Percentiles rank a stretch among this genome's conserved stretches.
Conservation (phyloP, 1,139 yeast species). For the Pneumocystis sp. region DNA sequence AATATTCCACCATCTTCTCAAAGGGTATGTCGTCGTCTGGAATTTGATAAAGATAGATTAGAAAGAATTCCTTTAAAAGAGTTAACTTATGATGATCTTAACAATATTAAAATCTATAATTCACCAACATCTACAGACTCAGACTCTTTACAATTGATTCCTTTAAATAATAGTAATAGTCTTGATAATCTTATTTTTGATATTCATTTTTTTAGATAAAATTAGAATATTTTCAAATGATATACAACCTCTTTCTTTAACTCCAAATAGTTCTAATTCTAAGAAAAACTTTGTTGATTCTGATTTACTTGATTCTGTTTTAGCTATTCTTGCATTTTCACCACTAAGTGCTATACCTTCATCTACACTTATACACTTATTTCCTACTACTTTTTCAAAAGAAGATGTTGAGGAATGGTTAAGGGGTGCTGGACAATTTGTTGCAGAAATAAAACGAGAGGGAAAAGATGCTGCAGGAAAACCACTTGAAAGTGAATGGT, state of each 20-base stretch:
- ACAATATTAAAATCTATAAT: not conserved
- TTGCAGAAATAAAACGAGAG: slow-evolving; percentile 1
- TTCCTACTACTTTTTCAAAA: not conserved
- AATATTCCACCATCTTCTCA: not conserved
- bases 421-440: not conserved
- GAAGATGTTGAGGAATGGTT: not conserved
- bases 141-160: not conserved
- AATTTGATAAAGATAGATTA: not conserved
- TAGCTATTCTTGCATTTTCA: not conserved
- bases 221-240: not conserved
- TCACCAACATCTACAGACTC: not conserved
- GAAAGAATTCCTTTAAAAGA: not conserved
- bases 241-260: not conserved
- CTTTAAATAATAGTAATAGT: not conserved
- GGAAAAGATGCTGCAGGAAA: slow-evolving; percentile 1
- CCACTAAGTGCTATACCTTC: not conserved
- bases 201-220: not conserved
- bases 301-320: not conserved
- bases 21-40: not conserved
- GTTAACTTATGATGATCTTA: not conserved
- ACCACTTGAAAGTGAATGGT: not conserved
- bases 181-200: not conserved
- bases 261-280: not conserved
- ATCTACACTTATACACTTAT: not conserved
- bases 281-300: not conserved